Evolutionary conservation across 179 eudicot genomes (phyloP), one percentile per base, ranked within the genome.

Genomic region (Silene vulgaris): DNA sequence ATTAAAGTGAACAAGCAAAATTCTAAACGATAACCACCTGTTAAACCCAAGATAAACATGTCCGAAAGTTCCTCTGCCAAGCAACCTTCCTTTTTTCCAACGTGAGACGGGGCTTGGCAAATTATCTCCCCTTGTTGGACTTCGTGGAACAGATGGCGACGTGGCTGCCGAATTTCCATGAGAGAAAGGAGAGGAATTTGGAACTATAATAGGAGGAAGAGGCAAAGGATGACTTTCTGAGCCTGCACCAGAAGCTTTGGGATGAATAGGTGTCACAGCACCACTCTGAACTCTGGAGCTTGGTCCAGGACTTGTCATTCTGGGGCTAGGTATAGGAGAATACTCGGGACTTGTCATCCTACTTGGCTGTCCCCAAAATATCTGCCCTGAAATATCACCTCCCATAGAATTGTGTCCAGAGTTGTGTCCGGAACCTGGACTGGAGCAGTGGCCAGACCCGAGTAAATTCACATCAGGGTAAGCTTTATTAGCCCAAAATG

Each of bases 361-460:
- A 77, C 97, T 90, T 29, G 93, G 98, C 82, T 89, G 96, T 88
- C 97, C 89, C 97, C 98, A 91, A 85, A 94, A 88, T 72, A 91
- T 74, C 74, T 89, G 93, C 20, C 92, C 94, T 3, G 89, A 83
- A 82, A 90, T 87, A 74, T 94, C 98, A 37, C 93, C 98, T 61
- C 98, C 98, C 90, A 90, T 90, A 57, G 98, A 94, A 80, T 94
- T 91, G 63, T 94, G 93, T 63, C 98, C 97, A 59, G 98, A 94
- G 80, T 90, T 94, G 69, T 94, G 96, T 71, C 97, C 98, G 29
- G 98, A 94, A 14, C 96, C 98, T 5, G 98, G 98, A 82, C 98
- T 93, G 37, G 98, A 94, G 89, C 97, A 91, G 60, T 94, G 97
- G 67, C 96, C 93, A 54, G 97, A 94, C 70, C 98, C 96, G 77